Conservation (phyloP, 2,329 filamentous ascomycete genomes). For the Microcyclosporella mali region DNA sequence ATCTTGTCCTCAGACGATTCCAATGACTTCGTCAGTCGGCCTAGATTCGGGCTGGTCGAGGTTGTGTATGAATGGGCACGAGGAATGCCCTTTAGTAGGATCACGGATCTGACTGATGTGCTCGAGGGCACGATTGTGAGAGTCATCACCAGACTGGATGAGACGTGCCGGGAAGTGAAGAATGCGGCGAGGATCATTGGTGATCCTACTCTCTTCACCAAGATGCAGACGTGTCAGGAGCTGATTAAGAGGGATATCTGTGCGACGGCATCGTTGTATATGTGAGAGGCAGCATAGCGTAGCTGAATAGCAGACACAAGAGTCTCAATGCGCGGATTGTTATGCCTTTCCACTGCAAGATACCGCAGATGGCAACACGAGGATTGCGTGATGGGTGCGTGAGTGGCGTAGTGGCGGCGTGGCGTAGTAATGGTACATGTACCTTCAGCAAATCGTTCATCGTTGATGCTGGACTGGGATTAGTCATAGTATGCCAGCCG, state of each 20-base stretch:
- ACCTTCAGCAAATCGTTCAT: too few relatives aligned
- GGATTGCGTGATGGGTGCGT: too few relatives aligned
- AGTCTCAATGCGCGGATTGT: too few relatives aligned
- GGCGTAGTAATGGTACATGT: too few relatives aligned
- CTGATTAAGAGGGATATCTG: constrained; percentile 96
- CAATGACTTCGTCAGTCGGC: constrained; percentile 82
- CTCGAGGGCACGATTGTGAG: constrained; percentile 95
- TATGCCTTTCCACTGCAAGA: too few relatives aligned
- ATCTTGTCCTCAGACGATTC: constrained; percentile 83
- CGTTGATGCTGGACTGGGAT: too few relatives aligned
- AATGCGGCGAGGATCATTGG: constrained; percentile 93
- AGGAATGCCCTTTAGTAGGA: constrained; percentile 97
- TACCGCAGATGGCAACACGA: too few relatives aligned
- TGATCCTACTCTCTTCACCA: constrained; percentile 84
- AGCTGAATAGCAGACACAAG: background rate
- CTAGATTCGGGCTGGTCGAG: constrained; percentile 89
- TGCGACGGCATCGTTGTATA: constrained; percentile 80
- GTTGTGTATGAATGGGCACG: constrained; percentile 98
- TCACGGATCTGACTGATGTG: constrained; percentile 91
- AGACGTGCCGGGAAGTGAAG: constrained; percentile 95
- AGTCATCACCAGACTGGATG: constrained; percentile 87
- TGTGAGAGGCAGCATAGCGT: constrained; percentile 46
- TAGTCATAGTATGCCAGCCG: too few relatives aligned
- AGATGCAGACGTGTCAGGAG: constrained; percentile 97
- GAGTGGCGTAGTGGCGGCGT: too few relatives aligned